A percentile compares a stretch with the other conserved stretches of the same genome.
Evolutionary conservation across 177 flowering plant species (phyloP).

Genomic region (Vitis hybrid): DNA sequence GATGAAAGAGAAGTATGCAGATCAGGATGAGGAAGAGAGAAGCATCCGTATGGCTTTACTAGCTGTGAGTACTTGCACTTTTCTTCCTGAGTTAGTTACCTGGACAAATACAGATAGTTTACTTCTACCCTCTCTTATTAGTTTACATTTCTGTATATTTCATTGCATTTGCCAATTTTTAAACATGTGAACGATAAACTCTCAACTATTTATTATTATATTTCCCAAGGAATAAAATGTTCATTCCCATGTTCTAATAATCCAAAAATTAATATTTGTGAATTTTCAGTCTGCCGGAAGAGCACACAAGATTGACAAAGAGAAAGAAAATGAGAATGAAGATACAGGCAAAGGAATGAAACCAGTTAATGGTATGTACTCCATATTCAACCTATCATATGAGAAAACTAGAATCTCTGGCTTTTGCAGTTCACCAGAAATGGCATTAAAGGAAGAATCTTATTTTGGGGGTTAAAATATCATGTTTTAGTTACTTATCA

Average conservation of each 20-base stretch:
- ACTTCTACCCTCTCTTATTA: not conserved
- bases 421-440: not conserved
- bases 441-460: too few relatives aligned
- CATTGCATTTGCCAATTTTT: not conserved
- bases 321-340: conserved; percentile 27
- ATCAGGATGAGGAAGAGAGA: conserved; percentile 97
- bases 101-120: too few relatives aligned
- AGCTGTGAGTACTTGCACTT: conserved; percentile 61
- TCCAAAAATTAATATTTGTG: conserved; percentile 5
- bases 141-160: not conserved
- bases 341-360: conserved; percentile 24
- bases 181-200: not conserved
- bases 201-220: not conserved
- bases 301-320: conserved; percentile 38
- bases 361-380: conserved; percentile 42
- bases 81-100: not conserved
- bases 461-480: too few relatives aligned
- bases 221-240: not conserved
- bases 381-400: not conserved
- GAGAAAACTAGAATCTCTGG: not conserved
- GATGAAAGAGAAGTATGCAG: conserved; percentile 91
- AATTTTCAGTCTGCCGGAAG: conserved; percentile 78
- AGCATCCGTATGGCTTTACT: conserved; percentile 83
- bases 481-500: too few relatives aligned
- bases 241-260: not conserved